Conservation (phyloP, 1,284 basidiomycete genomes). For the Leucoagaricus sp. region DNA sequence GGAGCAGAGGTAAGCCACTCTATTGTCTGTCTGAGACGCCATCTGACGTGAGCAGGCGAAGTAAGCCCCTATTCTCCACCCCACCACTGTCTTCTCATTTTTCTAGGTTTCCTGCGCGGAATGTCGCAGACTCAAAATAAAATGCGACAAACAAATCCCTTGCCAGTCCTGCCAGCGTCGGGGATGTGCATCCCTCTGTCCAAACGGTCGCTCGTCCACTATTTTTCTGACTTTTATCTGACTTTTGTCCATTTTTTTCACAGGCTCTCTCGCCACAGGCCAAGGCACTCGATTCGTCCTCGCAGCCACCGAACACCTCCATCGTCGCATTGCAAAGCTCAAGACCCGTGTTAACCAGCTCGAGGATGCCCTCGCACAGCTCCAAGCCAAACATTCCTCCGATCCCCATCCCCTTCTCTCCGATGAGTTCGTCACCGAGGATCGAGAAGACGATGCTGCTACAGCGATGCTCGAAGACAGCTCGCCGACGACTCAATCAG, state of each 20-base stretch:
- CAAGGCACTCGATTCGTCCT: constrained; percentile 71
- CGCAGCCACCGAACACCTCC: constrained; percentile 73
- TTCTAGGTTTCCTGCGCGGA: constrained; percentile 65
- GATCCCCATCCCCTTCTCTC: constrained; percentile 66
- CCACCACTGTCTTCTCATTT: background rate
- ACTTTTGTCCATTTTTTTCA: constrained; percentile 1
- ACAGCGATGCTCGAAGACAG: constrained; percentile 8
- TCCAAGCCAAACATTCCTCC: constrained; percentile 51
- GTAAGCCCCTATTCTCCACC: background rate
- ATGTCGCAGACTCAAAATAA: constrained; percentile 71
- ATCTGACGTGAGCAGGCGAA: constrained; percentile 3
- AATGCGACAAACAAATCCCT: constrained; percentile 77
- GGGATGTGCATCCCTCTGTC: constrained; percentile 70
- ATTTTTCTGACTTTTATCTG: background rate
- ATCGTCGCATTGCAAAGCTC: constrained; percentile 61
- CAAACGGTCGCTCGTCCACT: constrained; percentile 51
- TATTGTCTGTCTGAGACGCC: background rate
- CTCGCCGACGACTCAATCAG: constrained; percentile 17
- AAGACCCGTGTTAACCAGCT: constrained; percentile 63
- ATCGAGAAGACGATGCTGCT: constrained; percentile 31
- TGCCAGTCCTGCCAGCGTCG: constrained; percentile 64
- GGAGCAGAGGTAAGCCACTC: constrained; percentile 2
- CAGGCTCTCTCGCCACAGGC: constrained; percentile 62
- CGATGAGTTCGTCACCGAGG: constrained; percentile 49
- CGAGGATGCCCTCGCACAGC: constrained; percentile 59